Base-by-base conservation (phyloP, 306 rosid species). In the Cicer chorassanicum region DNA sequence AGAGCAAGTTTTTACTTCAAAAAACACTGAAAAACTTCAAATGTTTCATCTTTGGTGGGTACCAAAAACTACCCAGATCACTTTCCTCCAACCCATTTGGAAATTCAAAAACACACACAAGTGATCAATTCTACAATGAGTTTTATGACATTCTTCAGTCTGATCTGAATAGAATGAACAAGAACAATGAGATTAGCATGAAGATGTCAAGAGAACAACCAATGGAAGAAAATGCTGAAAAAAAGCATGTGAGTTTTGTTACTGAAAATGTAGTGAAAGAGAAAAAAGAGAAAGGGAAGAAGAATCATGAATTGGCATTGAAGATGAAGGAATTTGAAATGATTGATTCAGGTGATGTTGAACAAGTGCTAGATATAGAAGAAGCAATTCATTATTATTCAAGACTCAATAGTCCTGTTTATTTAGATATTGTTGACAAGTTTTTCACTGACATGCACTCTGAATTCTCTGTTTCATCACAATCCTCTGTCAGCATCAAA, bases 371-470 rank as follows among this genome's bases (percentile, higher is more conserved):
- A 65, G 99, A 94, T 68, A 82, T 94, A 24, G 99, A 94, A 86
- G 99, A 94, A 74, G 99, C 97, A 53, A 83, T 94, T 2, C 99
- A 94, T 72, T 94, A 94, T 81, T 92, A 94, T 80, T 94, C 97
- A 77, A 87, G 97, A 42, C 95, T 94, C 44, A 91, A 72, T 18
- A 95, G 99, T 72, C 98, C 99, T 19, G 93, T 87, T 77, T 95
- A 95, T 77, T 84, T 88, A 45, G 96, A 95, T 61, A 92, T 92
- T 40, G 96, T 95, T 45, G 95, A 95, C 84, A 82, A 89, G 87
- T 95, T 95, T 77, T 95, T 95, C 84, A 77, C 66, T 51, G 96
- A 95, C 39, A 90, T 95, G 84, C 84, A 90, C 76, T 78, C 93
- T 4, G 98, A 95, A 9, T 50, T 84, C 65, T 76, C 89, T 0